phyloP scores from a whole-genome alignment of 306 rosid species.

The Prinsepia uniflora region DNA sequence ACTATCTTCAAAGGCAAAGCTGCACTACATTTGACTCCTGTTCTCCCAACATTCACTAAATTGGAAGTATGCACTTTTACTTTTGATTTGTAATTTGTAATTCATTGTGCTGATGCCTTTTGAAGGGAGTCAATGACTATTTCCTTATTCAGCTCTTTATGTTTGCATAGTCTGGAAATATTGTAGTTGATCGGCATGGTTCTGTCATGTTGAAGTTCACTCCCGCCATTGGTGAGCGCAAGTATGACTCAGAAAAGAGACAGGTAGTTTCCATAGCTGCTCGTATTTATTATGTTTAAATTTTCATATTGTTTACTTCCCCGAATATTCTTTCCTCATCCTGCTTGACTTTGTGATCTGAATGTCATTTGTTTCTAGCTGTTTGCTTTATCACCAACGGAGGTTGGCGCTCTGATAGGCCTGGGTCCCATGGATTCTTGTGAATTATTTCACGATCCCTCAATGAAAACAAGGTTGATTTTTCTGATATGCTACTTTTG shows the following conservation, averaged over 20 bases:
- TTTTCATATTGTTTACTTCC: constrained; percentile 3
- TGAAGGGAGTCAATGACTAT: not conserved
- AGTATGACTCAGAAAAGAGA: constrained; percentile 41
- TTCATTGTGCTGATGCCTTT: constrained; percentile 3
- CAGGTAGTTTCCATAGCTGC: constrained; percentile 26
- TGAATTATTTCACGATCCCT: constrained; percentile 92
- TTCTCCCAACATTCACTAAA: constrained; percentile 77
- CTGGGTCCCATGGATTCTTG: constrained; percentile 78
- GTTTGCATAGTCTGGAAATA: constrained; percentile 46
- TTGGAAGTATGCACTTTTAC: constrained; percentile 42
- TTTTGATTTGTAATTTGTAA: constrained; percentile 6
- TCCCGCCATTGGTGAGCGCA: constrained; percentile 49
- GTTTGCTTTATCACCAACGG: constrained; percentile 76
- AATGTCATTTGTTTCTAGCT: constrained; percentile 36
- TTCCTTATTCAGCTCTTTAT: constrained; percentile 15
- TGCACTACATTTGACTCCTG: constrained; percentile 64
- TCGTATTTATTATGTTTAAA: not conserved
- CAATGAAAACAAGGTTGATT: constrained; percentile 73
- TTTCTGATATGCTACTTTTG: constrained; percentile 11
- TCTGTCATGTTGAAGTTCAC: constrained; percentile 32
- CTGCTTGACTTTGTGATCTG: constrained; percentile 14
- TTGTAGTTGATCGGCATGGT: constrained; percentile 58
- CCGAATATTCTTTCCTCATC: not conserved
- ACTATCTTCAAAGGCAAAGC: constrained; percentile 87
- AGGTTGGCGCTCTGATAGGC: constrained; percentile 82